phyloP scores from a whole-genome alignment of 208 protist genomes.

The Leishmania braziliensis region DNA sequence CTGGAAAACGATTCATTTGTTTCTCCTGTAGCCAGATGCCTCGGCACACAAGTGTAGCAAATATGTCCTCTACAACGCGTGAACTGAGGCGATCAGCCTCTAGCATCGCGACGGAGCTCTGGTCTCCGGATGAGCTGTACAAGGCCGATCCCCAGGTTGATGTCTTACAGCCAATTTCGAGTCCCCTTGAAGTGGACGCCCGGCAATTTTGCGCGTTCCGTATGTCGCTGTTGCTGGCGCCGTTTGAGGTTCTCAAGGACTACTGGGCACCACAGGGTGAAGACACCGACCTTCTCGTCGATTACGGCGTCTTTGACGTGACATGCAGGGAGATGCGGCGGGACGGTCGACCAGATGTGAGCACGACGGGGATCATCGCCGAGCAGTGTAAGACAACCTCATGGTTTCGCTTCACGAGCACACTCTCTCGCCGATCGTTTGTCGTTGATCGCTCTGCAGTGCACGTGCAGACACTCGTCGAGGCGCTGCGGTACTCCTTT shows the following conservation, averaged over 20 bases:
- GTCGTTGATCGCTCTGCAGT: slow-evolving; percentile 25
- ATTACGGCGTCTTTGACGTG: slow-evolving; percentile 12
- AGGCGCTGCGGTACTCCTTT: slow-evolving; percentile 33
- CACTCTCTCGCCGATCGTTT: slow-evolving; percentile 23
- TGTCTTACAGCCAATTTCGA: slow-evolving; percentile 21
- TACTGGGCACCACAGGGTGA: slow-evolving; percentile 17
- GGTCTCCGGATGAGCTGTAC: slow-evolving; percentile 36
- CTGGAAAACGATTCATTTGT: not conserved
- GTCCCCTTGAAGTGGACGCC: slow-evolving; percentile 14
- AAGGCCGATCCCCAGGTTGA: slow-evolving; percentile 19
- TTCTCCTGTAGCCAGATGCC: not conserved
- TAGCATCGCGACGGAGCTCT: slow-evolving; percentile 22
- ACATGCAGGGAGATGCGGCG: slow-evolving; percentile 15
- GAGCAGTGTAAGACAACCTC: slow-evolving; percentile 29
- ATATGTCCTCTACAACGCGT: slow-evolving; percentile 7
- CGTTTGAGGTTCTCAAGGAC: slow-evolving; percentile 30
- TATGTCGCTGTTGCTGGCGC: slow-evolving; percentile 20
- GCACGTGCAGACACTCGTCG: slow-evolving; percentile 32
- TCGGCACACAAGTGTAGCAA: not conserved
- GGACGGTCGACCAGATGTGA: slow-evolving; percentile 6
- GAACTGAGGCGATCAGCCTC: slow-evolving; percentile 16
- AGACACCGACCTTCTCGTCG: not conserved
- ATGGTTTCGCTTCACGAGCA: slow-evolving; percentile 21
- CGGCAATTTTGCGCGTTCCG: slow-evolving; percentile 17
- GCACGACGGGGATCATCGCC: slow-evolving; percentile 24